These are phyloP conservation scores for Asterophora parasitica DNA, from an alignment of 768 basidiomycete species.

Conservation along the genomic window DNA sequence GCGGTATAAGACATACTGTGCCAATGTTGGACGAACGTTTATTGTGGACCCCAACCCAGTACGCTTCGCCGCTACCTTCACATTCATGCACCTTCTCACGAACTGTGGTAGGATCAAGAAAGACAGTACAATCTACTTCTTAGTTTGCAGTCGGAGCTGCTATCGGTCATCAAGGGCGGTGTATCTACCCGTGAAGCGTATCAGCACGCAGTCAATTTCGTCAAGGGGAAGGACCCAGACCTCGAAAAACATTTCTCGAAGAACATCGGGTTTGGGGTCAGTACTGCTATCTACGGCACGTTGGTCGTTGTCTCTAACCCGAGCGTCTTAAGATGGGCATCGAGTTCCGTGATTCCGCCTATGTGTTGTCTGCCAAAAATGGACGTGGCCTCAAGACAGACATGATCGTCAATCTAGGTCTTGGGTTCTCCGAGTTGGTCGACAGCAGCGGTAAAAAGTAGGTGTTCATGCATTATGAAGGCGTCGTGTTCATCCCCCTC, in stretches of 20 bases:
- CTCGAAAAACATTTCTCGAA: constrained; percentile 84
- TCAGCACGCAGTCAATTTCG: constrained; percentile 60
- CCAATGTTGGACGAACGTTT: constrained; percentile 90
- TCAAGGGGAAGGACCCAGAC: constrained; percentile 76
- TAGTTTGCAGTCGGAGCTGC: constrained; percentile 69
- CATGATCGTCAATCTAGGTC: constrained; percentile 81
- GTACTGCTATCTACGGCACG: constrained; percentile 19
- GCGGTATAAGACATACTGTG: constrained; percentile 89
- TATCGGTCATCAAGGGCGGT: constrained; percentile 77
- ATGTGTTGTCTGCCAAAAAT: constrained; percentile 81
- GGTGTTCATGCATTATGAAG: constrained; percentile 14
- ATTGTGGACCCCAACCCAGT: constrained; percentile 93
- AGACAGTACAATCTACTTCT: constrained; percentile 76
- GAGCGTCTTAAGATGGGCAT: constrained; percentile 69
- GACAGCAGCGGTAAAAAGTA: constrained; percentile 79
- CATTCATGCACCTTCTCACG: constrained; percentile 6
- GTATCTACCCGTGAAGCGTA: constrained; percentile 77
- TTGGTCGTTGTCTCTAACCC: not conserved
- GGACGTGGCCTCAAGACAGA: constrained; percentile 60
- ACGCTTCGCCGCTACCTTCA: constrained; percentile 11
- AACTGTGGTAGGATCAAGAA: constrained; percentile 74
- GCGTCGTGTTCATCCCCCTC: not conserved
- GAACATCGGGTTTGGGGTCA: constrained; percentile 84
- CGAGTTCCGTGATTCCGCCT: constrained; percentile 89
- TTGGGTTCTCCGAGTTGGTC: constrained; percentile 81